These are phyloP conservation scores for Malus hybrid DNA, from an alignment of 331 rosid species.

Conservation along the genomic window DNA sequence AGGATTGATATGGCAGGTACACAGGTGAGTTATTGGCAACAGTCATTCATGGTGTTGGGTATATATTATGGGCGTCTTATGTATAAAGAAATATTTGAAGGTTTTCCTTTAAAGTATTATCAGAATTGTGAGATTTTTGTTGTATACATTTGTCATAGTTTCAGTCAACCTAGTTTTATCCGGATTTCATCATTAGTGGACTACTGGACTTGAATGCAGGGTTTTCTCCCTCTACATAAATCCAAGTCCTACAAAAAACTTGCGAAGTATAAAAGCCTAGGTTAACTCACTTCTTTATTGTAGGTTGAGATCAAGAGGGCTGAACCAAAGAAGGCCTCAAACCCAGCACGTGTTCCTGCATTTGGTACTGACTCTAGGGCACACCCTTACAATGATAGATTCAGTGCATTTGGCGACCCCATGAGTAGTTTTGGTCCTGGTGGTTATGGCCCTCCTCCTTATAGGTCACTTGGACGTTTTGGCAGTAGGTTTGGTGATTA, in stretches of 20 bases:
- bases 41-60: slow-evolving; percentile 1
- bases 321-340: slow-evolving; percentile 74
- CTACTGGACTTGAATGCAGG: slow-evolving; percentile 20
- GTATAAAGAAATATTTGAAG: background rate
- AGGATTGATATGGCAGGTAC: slow-evolving; percentile 63
- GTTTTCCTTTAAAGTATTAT: background rate
- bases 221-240: slow-evolving; percentile 16
- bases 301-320: slow-evolving; percentile 91
- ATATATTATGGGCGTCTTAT: background rate
- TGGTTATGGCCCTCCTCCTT: slow-evolving; percentile 44
- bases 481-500: slow-evolving; percentile 54
- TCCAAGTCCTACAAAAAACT: slow-evolving; percentile 19
- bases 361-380: slow-evolving; percentile 70
- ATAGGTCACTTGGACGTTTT: slow-evolving; percentile 55
- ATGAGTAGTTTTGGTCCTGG: slow-evolving; percentile 40
- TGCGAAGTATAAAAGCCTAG: slow-evolving; percentile 33
- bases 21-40: slow-evolving; percentile 46
- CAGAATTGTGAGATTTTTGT: background rate
- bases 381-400: slow-evolving; percentile 52
- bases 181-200: background rate
- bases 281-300: slow-evolving; percentile 68
- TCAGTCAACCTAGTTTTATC: background rate
- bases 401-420: slow-evolving; percentile 39
- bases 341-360: slow-evolving; percentile 49
- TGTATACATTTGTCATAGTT: background rate